Percentiles rank a stretch among this genome's conserved stretches.
phyloP scores from a whole-genome alignment of 1,139 yeast genomes.

The Saccharomycopsis hybrid region DNA sequence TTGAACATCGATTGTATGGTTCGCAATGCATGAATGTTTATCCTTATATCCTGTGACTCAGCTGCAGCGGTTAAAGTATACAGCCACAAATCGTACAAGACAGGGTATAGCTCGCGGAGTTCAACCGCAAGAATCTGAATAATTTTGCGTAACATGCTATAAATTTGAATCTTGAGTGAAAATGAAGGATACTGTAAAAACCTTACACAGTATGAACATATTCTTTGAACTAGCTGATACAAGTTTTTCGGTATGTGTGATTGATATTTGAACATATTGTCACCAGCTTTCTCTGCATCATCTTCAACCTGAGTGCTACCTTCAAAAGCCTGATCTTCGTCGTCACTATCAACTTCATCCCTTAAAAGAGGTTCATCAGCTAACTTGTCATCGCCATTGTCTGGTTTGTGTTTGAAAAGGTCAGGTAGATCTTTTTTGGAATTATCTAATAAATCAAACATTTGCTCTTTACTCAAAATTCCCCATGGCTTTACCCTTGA shows the following conservation, averaged over 20 bases:
- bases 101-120: slow-evolving; percentile 53
- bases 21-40: slow-evolving; percentile 32
- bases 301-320: slow-evolving; percentile 24
- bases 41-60: slow-evolving; percentile 31
- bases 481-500: slow-evolving; percentile 48
- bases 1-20: slow-evolving; percentile 35
- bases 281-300: slow-evolving; percentile 28
- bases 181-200: slow-evolving; percentile 64
- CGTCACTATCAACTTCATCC: slow-evolving; percentile 33
- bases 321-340: slow-evolving; percentile 34
- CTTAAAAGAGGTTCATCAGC: slow-evolving; percentile 6
- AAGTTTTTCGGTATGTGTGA: slow-evolving; percentile 57
- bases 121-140: slow-evolving; percentile 63
- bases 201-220: slow-evolving; percentile 64
- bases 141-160: slow-evolving; percentile 43
- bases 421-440: slow-evolving; percentile 33
- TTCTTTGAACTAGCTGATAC: slow-evolving; percentile 52
- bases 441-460: slow-evolving; percentile 37
- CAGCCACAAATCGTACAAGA: slow-evolving; percentile 70
- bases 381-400: neutral
- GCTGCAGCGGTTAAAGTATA: slow-evolving; percentile 36
- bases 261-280: slow-evolving; percentile 26
- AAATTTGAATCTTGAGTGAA: slow-evolving; percentile 47
- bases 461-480: slow-evolving; percentile 34
- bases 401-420: slow-evolving; percentile 24